Base-by-base conservation (phyloP, 108 stramenopile species). In the Cyclostephanos invisitatus region DNA sequence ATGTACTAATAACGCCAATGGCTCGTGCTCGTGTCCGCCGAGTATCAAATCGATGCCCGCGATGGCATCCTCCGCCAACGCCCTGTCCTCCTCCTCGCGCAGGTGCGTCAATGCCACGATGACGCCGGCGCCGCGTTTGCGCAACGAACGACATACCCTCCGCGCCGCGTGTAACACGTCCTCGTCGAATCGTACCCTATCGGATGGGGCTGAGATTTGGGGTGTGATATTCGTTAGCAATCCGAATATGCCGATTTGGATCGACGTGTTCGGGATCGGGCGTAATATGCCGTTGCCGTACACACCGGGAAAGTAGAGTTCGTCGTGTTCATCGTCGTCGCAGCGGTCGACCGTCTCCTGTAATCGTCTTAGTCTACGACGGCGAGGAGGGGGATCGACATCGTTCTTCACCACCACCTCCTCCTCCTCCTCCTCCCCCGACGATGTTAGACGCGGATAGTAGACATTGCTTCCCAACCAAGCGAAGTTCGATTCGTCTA, bases 401-500 rank as follows among this genome's bases (percentile, higher is more conserved):
- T 40, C 22, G 15, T 25, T 54, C 18, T 32, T 28, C 29, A 53
- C 14, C 27, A 2, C 51, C 18, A 53, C 24, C 7, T 53, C n/a
- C 24, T 9, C 7, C 0, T 14, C 24, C 51, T 20, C 51, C 51
- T 24, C 24, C 18, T 7, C 20, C 18, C 7, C 51, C 48, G 48
- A 49, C 48, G 48, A 49, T 18, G 15, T 2, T 24, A 54, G 28
- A 0, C 5, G 38, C 1, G 77, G 64, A 60, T 75, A 74, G 42
- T 76, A 76, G 7, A 81, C 80, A 29, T 81, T 81, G 61, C 75
- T 72, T 3, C 80, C 80, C 29, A 81, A 49, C 80, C 80, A 81
- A 14, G 12, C 38, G 57, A 75, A 81, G 35, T 48, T 48, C 0
- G 67, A 69, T 22, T 74, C 80, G 7, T 49, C 4, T 0, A 81